Base-by-base conservation (phyloP, 805 yeast genomes). In the Candida ulmi region DNA sequence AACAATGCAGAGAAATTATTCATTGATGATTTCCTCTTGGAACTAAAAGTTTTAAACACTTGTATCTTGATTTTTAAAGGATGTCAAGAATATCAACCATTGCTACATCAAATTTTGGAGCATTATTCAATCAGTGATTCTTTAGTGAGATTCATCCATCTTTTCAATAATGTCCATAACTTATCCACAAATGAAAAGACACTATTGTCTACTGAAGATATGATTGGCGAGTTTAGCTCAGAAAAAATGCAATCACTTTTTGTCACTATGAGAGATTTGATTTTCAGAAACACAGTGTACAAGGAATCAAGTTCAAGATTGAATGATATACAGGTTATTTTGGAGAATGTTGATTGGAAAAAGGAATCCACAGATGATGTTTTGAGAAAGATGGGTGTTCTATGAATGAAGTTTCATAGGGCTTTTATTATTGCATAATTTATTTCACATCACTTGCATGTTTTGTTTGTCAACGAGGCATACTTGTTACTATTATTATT, bases 341-440 rank as follows among this genome's bases (percentile, higher is more conserved):
- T 60, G 30, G 60, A 60, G 25, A 47, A 44, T 32, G 61, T 60
- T 8, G 65, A 60, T 42, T 60, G 65, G 65, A 54, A 48, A 19
- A 58, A 42, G 19, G 64, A 60, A 30, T 46, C 54, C 9, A 54
- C 64, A 0, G 64, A 60, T 42, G 64, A 60, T 33, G 65, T 60
- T 5, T 38, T 60, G 40, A 57, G 55, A 37, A 60, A 60, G 40
- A 58, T 60, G 36, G 62, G 62, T 17, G 62, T 60, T 12, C 39
- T 55, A 8, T 26, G 28, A 26, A n/a, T n/a, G n/a, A n/a, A n/a
- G n/a, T n/a, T n/a, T n/a, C n/a, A n/a, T n/a, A n/a, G n/a, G n/a
- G n/a, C n/a, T n/a, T n/a, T n/a, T n/a, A n/a, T n/a, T n/a, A n/a
- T n/a, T n/a, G n/a, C n/a, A n/a, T n/a, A n/a, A n/a, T n/a, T n/a